A percentile compares a stretch with the other conserved stretches of the same genome.
phyloP scores from a whole-genome alignment of 495 filamentous ascomycete genomes.

The Amniculicola lignicola region DNA sequence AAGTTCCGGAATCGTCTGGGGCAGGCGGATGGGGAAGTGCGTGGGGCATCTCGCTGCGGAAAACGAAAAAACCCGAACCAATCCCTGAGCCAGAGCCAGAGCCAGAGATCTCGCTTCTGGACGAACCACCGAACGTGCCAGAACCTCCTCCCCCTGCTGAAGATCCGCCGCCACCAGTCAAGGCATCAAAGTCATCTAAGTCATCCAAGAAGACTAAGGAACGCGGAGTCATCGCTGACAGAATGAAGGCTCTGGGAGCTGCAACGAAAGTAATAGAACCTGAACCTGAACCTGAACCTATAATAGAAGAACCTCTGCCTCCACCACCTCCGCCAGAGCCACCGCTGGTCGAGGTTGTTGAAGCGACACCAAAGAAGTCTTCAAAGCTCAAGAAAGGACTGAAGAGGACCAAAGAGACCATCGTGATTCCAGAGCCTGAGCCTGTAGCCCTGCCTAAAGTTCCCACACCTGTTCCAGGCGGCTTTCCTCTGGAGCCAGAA shows the following conservation, averaged over 20 bases:
- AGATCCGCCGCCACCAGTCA: constrained; percentile 38
- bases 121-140: constrained; percentile 18
- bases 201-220: constrained; percentile 40
- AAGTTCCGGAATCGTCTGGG: no score
- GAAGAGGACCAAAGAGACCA: neutral
- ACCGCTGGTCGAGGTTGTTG: constrained; percentile 33
- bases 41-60: constrained; percentile 31
- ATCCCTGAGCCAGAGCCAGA: constrained; percentile 12
- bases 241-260: constrained; percentile 48
- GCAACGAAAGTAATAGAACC: constrained; percentile 12
- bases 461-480: constrained; percentile 41
- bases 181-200: constrained; percentile 44
- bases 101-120: constrained; percentile 14
- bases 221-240: constrained; percentile 46
- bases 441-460: constrained; percentile 30
- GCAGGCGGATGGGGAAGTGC: constrained; percentile 28
- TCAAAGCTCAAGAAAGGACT: constrained; percentile 30
- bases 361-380: constrained; percentile 31
- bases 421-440: constrained; percentile 29
- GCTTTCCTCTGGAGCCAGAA: constrained; percentile 43
- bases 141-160: constrained; percentile 26
- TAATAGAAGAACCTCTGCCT: constrained; percentile 25
- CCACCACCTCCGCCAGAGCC: constrained; percentile 30
- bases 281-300: constrained; percentile 26
- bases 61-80: constrained; percentile 26